phyloP scores from a whole-genome alignment of 1,284 basidiomycete genomes.

The Trametes polyzona region DNA sequence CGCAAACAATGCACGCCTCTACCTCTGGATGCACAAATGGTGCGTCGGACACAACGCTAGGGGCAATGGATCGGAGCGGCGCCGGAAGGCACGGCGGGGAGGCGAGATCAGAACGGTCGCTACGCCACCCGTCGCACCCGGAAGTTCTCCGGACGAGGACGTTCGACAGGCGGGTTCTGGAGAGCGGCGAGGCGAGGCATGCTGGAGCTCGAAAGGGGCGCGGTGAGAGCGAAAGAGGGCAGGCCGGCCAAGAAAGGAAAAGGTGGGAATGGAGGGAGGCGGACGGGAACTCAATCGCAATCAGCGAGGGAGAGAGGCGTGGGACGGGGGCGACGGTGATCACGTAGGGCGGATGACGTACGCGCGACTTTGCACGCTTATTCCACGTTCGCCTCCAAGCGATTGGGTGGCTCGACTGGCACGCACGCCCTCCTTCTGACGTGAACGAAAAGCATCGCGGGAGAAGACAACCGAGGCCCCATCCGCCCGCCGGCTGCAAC shows the following conservation, averaged over 20 bases:
- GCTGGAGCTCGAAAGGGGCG: not conserved
- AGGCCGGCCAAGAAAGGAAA: not conserved
- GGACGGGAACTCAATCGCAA: constrained; percentile 5
- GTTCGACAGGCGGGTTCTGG: not conserved
- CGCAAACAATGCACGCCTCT: constrained; percentile 1
- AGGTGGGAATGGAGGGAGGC: not conserved
- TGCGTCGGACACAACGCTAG: not conserved
- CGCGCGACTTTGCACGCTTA: constrained; percentile 35
- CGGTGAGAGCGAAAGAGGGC: not conserved
- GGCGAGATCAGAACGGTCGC: constrained; percentile 26
- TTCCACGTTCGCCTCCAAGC: constrained; percentile 32
- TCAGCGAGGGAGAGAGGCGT: constrained; percentile 1
- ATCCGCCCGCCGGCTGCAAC: constrained; percentile 6
- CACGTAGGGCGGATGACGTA: constrained; percentile 35
- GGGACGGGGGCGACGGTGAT: constrained; percentile 15
- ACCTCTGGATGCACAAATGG: not conserved
- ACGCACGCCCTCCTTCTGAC: constrained; percentile 16
- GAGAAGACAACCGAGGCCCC: constrained; percentile 34
- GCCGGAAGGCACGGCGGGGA: constrained; percentile 4
- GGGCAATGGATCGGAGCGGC: constrained; percentile 7
- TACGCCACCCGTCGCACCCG: constrained; percentile 28
- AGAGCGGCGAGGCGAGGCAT: not conserved
- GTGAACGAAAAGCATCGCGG: constrained; percentile 39
- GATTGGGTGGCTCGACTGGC: constrained; percentile 16
- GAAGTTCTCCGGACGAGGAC: constrained; percentile 5